phyloP scores from a whole-genome alignment of 2,329 filamentous ascomycete genomes.

The Diaporthe ilicicola region DNA sequence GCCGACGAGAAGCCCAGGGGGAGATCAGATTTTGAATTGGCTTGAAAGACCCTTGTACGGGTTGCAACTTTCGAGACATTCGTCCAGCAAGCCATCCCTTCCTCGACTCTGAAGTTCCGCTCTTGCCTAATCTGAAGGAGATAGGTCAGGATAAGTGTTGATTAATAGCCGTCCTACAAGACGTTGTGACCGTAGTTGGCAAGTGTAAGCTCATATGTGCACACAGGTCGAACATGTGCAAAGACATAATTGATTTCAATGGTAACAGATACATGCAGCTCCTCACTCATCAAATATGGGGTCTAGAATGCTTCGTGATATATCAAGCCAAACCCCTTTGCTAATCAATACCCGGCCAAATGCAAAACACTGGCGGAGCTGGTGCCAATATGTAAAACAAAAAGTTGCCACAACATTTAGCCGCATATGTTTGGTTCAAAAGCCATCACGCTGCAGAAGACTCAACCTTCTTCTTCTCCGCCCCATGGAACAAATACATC shows the following conservation, averaged over 20 bases:
- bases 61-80: neutral
- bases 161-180: neutral
- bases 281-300: neutral
- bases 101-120: neutral
- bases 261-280: neutral
- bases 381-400: neutral
- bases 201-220: neutral
- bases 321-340: neutral
- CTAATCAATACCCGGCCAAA: neutral
- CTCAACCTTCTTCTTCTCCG: conserved; percentile 42
- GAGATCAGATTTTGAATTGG: neutral
- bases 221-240: neutral
- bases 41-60: neutral
- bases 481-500: conserved; percentile 53
- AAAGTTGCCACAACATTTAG: neutral
- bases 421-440: neutral
- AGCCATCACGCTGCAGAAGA: conserved; percentile 1
- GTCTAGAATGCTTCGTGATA: neutral
- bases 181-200: no score
- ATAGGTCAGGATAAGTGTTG: no score
- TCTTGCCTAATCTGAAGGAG: neutral
- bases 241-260: neutral
- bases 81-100: neutral
- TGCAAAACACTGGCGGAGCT: neutral
- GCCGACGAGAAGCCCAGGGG: neutral